Evolutionary conservation across 148 eudicot species (phyloP), one percentile per base, ranked within the genome.

Genomic region (Simmondsia chinensis): DNA sequence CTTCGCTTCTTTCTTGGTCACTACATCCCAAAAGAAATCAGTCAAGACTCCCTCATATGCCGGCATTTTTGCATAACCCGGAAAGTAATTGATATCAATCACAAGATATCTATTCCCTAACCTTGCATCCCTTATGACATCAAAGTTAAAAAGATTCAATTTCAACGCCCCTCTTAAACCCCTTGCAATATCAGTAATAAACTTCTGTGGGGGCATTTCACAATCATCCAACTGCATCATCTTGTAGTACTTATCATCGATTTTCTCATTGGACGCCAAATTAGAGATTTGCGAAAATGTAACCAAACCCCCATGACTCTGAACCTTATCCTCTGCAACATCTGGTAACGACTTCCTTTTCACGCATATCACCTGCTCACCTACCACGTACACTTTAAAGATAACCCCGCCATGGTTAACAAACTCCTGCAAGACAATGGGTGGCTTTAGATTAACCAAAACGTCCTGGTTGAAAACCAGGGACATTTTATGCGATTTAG

Each of bases 1-100:
- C 43, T 46, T 38, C 16, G 13, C 25, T 16, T 61, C 50, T 9
- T 33, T 48, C 35, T 67, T 64, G 12, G 33, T 55, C 31, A 78
- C 57, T 16, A 86, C 58, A 53, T 82, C 76, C 64, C 75, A 73
- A 56, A 86, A 86, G 51, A 86, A 86, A 22, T 73, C 78, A 0
- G 82, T 76, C 64, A 87, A 42, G 13, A 82, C 76, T 20, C 43
- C 38, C 61, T 79, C 94, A 50, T 82, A 87, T 5, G 65, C 40
- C 1, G 96, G 96, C 74, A 87, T 74, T 44, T 87, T 87, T 0
- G 94, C 94, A 54, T 79, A 87, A 14, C 96, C 96, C 5, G 96
- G 96, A 37, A 87, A 87, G 72, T 87, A 87, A 52, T 87, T 87
- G 26, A 87, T 87, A 41, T 83, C 96, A 25, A 87, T 73, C 23